A percentile compares a stretch with the other conserved stretches of the same genome.
These are phyloP conservation scores for Globisporangium recalcitrans DNA, from an alignment of 352 stramenopile genomes.

Conservation along the genomic window DNA sequence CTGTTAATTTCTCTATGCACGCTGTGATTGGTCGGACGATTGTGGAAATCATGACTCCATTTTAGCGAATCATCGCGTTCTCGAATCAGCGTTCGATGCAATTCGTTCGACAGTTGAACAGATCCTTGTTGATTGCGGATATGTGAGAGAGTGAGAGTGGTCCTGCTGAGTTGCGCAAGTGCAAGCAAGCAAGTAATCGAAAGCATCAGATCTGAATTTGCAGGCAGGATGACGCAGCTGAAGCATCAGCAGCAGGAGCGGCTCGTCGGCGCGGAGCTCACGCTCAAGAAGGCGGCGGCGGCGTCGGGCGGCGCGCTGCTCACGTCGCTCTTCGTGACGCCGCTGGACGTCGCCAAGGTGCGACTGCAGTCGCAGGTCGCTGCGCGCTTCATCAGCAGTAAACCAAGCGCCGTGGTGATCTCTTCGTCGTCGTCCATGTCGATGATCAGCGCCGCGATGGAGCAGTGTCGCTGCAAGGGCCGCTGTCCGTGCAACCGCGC, in stretches of 20 bases:
- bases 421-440: neutral
- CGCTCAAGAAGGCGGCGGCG: slow-evolving; percentile 65
- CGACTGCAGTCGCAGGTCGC: slow-evolving; percentile 72
- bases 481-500: slow-evolving; percentile 50
- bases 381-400: slow-evolving; percentile 2
- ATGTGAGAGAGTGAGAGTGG: neutral
- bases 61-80: neutral
- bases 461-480: slow-evolving; percentile 43
- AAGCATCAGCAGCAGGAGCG: neutral
- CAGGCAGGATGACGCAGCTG: slow-evolving; percentile 2
- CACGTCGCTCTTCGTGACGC: slow-evolving; percentile 81
- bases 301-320: slow-evolving; percentile 63
- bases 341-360: slow-evolving; percentile 80
- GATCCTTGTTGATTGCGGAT: neutral
- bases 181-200: no score
- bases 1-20: neutral
- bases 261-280: slow-evolving; percentile 19
- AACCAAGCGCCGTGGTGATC: neutral
- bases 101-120: neutral
- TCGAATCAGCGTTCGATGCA: neutral
- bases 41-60: neutral
- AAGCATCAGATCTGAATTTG: slow-evolving; percentile 15
- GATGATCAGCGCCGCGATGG: slow-evolving; percentile 18
- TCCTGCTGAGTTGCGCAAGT: neutral
- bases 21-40: neutral